These are phyloP conservation scores for Polyporus tsugae DNA, from an alignment of 1,284 basidiomycete species.

Conservation along the genomic window DNA sequence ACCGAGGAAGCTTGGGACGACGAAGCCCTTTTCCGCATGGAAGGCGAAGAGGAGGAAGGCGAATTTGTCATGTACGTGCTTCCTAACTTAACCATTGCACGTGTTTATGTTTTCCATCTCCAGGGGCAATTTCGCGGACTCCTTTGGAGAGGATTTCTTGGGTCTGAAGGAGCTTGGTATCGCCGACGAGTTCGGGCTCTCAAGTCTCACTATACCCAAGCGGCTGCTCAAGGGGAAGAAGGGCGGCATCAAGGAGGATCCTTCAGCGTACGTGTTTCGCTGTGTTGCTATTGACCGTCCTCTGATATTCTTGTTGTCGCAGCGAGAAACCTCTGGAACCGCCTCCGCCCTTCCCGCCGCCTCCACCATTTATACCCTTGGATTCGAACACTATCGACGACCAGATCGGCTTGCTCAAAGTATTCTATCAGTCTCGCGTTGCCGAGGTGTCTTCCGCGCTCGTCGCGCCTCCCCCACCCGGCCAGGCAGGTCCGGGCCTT, in stretches of 20 bases:
- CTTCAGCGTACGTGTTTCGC: conserved; percentile 55
- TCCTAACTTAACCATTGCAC: not conserved
- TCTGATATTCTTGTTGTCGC: conserved; percentile 18
- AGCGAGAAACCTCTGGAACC: conserved; percentile 78
- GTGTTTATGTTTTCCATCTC: conserved; percentile 13
- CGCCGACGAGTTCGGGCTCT: conserved; percentile 86
- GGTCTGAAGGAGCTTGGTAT: conserved; percentile 91
- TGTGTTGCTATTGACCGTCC: conserved; percentile 7
- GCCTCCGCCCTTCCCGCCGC: conserved; percentile 86
- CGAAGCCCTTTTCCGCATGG: conserved; percentile 77
- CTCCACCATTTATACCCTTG: conserved; percentile 81
- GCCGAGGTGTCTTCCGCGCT: conserved; percentile 46
- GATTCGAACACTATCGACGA: conserved; percentile 68
- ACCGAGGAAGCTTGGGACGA: conserved; percentile 73
- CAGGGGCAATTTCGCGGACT: conserved; percentile 88
- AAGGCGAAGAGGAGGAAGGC: conserved; percentile 81
- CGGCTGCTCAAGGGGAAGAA: conserved; percentile 78
- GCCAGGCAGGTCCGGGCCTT: not conserved
- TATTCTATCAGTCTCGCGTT: conserved; percentile 76
- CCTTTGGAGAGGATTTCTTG: conserved; percentile 93
- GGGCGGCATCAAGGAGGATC: conserved; percentile 46
- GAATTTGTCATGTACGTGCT: conserved; percentile 71
- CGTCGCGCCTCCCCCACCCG: conserved; percentile 22
- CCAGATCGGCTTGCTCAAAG: conserved; percentile 87
- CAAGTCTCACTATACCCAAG: conserved; percentile 82